phyloP scores from a whole-genome alignment of 768 basidiomycete species.

The Suillus tomentosus region DNA sequence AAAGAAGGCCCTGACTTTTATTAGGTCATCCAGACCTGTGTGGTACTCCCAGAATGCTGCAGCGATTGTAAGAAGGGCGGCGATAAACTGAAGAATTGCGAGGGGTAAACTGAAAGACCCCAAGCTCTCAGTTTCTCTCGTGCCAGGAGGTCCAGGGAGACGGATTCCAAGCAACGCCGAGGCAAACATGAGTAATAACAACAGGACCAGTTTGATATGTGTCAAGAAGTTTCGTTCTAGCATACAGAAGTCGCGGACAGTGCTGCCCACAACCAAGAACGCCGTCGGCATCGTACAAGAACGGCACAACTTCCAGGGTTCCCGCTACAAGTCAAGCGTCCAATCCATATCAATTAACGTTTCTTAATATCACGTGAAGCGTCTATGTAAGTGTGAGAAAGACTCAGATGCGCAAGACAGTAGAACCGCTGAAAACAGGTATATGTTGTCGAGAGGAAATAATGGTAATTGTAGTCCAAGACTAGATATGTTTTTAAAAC shows the following conservation, averaged over 20 bases:
- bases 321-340: not conserved
- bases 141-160: conserved; percentile 44
- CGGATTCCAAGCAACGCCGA: conserved; percentile 65
- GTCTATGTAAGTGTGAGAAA: not conserved
- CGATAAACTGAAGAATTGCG: conserved; percentile 53
- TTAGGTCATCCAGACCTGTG: conserved; percentile 55
- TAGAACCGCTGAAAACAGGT: no score
- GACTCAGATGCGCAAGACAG: no score
- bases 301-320: not conserved
- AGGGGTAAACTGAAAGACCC: conserved; percentile 44
- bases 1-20: conserved; percentile 61
- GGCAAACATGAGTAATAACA: conserved; percentile 63
- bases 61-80: conserved; percentile 53
- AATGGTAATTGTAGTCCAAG: no score
- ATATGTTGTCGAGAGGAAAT: no score
- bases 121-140: conserved; percentile 24
- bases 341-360: not conserved
- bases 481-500: no score
- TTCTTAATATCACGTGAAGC: not conserved
- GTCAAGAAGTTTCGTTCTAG: conserved; percentile 75
- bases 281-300: conserved; percentile 23
- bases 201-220: conserved; percentile 64
- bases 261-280: conserved; percentile 54
- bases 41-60: conserved; percentile 72
- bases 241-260: conserved; percentile 78